A percentile compares a stretch with the other conserved stretches of the same genome.
Evolutionary conservation across 2,329 filamentous ascomycete genomes (phyloP).

Genomic region (Neofusicoccum umdonicola): DNA sequence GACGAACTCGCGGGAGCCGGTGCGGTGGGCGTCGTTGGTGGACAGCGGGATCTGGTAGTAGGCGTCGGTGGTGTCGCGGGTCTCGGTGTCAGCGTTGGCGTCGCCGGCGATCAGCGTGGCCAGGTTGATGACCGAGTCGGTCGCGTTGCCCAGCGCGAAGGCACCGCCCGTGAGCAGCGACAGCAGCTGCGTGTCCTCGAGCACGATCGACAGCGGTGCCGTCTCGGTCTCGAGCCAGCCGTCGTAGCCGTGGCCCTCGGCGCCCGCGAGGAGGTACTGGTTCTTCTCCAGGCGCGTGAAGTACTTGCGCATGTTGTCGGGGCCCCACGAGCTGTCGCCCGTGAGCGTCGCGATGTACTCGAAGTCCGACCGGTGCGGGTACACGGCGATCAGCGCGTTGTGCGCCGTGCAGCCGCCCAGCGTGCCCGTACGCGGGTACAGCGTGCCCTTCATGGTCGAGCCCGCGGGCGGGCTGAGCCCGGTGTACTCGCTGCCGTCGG

Average conservation of each 20-base stretch:
- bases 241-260: conserved; percentile 54
- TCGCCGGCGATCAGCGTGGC: conserved; percentile 48
- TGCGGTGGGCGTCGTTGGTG: conserved; percentile 49
- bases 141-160: conserved; percentile 47
- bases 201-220: conserved; percentile 40
- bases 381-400: conserved; percentile 60
- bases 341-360: conserved; percentile 58
- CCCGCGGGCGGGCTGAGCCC: conserved; percentile 54
- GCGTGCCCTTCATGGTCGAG: conserved; percentile 52
- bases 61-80: conserved; percentile 47
- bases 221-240: conserved; percentile 57
- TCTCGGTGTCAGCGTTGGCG: conserved; percentile 47
- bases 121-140: conserved; percentile 37
- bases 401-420: conserved; percentile 61
- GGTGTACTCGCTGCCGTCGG: conserved; percentile 52
- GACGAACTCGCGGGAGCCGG: conserved; percentile 57
- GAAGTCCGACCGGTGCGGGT: conserved; percentile 60
- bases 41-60: conserved; percentile 60
- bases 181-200: conserved; percentile 54
- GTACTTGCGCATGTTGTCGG: conserved; percentile 58
- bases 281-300: conserved; percentile 55
- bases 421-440: conserved; percentile 58
- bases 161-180: conserved; percentile 52
- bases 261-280: conserved; percentile 47
- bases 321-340: conserved; percentile 58